Conservation (phyloP, 495 filamentous ascomycete genomes). For the Antarctomyces pellizariae region DNA sequence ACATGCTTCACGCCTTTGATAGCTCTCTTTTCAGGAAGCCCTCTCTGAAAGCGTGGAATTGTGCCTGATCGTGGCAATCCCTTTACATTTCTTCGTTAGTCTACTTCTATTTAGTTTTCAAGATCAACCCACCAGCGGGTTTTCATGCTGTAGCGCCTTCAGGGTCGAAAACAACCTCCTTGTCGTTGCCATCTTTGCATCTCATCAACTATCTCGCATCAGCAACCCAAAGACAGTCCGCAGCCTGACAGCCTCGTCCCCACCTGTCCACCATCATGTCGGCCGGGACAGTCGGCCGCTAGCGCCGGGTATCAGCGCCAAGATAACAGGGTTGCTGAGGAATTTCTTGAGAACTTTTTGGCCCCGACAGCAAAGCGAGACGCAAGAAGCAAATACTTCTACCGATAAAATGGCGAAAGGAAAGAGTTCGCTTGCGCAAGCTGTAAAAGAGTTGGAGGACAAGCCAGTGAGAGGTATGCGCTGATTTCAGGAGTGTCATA, state of each 20-base stretch:
- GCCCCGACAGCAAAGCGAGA: neutral
- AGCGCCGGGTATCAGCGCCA: constrained; percentile 5
- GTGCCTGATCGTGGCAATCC: constrained; percentile 62
- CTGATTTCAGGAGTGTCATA: neutral
- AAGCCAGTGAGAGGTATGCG: constrained; percentile 33
- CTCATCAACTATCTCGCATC: too few species aligned
- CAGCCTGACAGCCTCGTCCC: neutral
- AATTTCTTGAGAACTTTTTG: constrained; percentile 5
- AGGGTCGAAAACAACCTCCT: constrained; percentile 35
- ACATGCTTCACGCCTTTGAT: constrained; percentile 70
- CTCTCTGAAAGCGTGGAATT: constrained; percentile 61
- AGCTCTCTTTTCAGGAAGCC: constrained; percentile 54
- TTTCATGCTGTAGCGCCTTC: constrained; percentile 55
- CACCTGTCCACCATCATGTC: neutral
- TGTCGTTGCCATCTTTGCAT: neutral
- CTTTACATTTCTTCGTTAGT: constrained; percentile 17
- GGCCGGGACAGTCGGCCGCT: constrained; percentile 4
- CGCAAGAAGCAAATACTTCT: neutral
- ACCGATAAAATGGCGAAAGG: constrained; percentile 12
- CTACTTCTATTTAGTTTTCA: constrained; percentile 3
- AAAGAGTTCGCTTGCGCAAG: constrained; percentile 31
- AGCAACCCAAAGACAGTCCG: too few species aligned
- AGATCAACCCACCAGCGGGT: constrained; percentile 43
- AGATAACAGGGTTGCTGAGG: constrained; percentile 6
- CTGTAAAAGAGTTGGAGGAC: constrained; percentile 40